Percentiles rank a stretch among this genome's conserved stretches.
Conservation (phyloP, 768 basidiomycete genomes). For the Leucocoprinus sp. region DNA sequence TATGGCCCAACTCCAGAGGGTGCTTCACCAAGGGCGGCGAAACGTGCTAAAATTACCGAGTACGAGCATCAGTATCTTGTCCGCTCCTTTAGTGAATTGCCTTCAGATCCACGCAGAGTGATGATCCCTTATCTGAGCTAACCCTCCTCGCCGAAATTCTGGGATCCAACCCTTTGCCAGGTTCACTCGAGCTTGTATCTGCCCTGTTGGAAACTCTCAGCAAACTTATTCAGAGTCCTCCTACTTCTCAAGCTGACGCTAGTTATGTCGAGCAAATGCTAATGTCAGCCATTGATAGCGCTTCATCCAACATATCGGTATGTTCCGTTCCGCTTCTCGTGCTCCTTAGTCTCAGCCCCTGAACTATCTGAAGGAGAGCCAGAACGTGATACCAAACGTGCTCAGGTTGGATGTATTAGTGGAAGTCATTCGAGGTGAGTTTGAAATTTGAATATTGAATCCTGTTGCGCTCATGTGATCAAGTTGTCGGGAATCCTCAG, state of each 20-base stretch:
- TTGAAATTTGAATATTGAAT: not conserved
- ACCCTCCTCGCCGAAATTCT: conserved; percentile 64
- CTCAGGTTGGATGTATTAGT: conserved; percentile 81
- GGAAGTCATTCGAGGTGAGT: conserved; percentile 73
- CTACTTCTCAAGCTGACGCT: conserved; percentile 51
- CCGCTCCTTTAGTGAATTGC: not conserved
- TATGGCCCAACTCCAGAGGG: conserved; percentile 39
- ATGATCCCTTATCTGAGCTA: conserved; percentile 38
- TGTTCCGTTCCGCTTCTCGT: conserved; percentile 15
- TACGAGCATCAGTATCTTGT: conserved; percentile 22
- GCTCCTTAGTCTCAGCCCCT: not conserved
- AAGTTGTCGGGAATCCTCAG: conserved; percentile 87
- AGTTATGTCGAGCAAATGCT: conserved; percentile 78
- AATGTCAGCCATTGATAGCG: conserved; percentile 71
- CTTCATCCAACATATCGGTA: conserved; percentile 50
- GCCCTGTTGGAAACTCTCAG: conserved; percentile 66
- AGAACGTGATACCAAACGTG: conserved; percentile 43
- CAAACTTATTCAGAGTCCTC: conserved; percentile 49
- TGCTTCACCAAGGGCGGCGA: conserved; percentile 42
- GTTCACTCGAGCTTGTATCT: conserved; percentile 64
- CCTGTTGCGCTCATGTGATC: conserved; percentile 4
- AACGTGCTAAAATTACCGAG: conserved; percentile 57
- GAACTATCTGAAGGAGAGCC: conserved; percentile 34
- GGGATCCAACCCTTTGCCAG: conserved; percentile 53
- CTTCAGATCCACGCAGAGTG: conserved; percentile 20